These are phyloP conservation scores for Anacardium occidentale DNA, from an alignment of 345 rosid species.

Conservation along the genomic window DNA sequence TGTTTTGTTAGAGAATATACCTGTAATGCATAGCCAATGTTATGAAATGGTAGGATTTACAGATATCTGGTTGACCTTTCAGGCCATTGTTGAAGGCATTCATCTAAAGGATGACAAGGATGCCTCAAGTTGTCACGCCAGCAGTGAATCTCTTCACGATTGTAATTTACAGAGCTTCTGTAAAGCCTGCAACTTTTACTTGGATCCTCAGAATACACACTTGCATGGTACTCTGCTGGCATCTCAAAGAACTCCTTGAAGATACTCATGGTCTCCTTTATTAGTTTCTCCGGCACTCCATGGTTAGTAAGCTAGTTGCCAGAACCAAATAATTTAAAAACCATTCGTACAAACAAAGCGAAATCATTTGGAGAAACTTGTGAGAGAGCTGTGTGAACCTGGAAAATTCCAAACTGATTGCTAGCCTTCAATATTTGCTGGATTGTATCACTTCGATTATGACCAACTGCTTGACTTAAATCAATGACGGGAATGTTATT, in stretches of 20 bases:
- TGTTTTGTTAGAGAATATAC: background rate
- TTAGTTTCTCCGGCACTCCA: constrained; percentile 10
- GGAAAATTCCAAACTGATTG: constrained; percentile 30
- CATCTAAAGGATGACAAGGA: constrained; percentile 22
- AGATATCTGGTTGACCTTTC: constrained; percentile 14
- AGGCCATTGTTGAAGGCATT: constrained; percentile 25
- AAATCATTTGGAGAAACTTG: background rate
- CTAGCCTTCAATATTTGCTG: constrained; percentile 22
- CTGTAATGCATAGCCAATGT: constrained; percentile 22
- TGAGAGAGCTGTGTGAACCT: constrained; percentile 16
- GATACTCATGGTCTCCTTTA: constrained; percentile 16
- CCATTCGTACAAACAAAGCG: background rate
- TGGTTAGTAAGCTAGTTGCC: background rate
- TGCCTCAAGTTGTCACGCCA: constrained; percentile 26
- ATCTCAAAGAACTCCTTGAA: constrained; percentile 23
- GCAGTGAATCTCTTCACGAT: constrained; percentile 2
- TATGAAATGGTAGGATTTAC: background rate
- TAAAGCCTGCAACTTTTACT: constrained; percentile 12
- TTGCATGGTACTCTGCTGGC: constrained; percentile 20
- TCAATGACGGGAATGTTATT: constrained; percentile 18
- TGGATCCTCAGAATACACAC: constrained; percentile 6
- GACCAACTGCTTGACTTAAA: constrained; percentile 4
- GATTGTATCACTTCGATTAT: background rate
- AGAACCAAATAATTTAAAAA: too few relatives aligned
- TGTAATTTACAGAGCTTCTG: constrained; percentile 10